Evolutionary conservation across 257 asterid genomes (phyloP).

Genomic region (Marsdenia floribunda): DNA sequence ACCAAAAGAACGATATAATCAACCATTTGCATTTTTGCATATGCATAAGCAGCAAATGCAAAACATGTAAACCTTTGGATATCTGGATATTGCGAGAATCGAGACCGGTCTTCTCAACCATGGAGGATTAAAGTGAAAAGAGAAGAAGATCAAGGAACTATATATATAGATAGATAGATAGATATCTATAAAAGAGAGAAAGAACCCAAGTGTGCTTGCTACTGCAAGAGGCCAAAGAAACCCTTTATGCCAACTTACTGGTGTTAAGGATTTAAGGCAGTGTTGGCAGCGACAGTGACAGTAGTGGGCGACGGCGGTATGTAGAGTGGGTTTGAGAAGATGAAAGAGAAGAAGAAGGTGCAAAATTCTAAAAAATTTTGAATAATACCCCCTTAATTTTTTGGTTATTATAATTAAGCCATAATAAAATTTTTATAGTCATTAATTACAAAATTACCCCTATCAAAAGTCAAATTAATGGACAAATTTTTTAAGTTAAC

Average conservation of each 20-base stretch:
- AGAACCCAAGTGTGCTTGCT: background rate
- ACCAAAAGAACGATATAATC: background rate
- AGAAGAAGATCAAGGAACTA: background rate
- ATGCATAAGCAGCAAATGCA: conserved; percentile 1
- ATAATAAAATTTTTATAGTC: no score
- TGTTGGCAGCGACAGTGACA: no score
- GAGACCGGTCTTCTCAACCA: conserved; percentile 52
- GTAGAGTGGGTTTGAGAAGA: no score
- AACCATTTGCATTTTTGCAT: background rate
- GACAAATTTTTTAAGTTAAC: no score
- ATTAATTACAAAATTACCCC: no score
- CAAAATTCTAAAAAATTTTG: no score
- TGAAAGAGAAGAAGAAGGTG: no score
- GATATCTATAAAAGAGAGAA: background rate
- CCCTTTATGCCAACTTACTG: conserved; percentile 26
- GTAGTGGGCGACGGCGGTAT: no score
- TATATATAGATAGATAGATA: conserved; percentile 12
- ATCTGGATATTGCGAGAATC: conserved; percentile 52
- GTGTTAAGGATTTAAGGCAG: no score
- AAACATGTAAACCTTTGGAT: conserved; percentile 36
- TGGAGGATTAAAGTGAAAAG: conserved; percentile 34
- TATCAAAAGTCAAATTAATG: no score
- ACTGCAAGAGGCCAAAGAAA: conserved; percentile 16
- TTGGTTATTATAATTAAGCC: no score
- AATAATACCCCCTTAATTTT: no score